phyloP scores from a whole-genome alignment of 2,329 filamentous ascomycete species.

The Byssochlamys sp. region DNA sequence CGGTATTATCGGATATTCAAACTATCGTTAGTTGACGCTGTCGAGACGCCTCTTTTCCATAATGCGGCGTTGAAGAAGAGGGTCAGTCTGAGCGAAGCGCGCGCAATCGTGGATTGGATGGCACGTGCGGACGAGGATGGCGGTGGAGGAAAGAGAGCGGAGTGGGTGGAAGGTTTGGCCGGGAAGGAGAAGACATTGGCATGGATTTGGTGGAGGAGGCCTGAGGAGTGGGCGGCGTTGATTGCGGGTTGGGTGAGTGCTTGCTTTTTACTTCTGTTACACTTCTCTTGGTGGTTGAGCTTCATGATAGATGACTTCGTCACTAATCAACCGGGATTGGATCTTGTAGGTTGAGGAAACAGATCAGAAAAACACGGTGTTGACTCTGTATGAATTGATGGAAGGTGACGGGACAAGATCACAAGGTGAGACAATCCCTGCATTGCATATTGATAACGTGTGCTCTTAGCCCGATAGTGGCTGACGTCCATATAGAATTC shows the following conservation, averaged over 20 bases:
- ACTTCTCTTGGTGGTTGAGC: too few relatives aligned
- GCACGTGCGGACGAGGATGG: conserved; percentile 33
- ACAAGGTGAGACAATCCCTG: conserved; percentile 46
- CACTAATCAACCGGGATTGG: not conserved
- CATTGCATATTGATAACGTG: not conserved
- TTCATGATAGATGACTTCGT: not conserved
- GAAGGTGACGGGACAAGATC: conserved; percentile 72
- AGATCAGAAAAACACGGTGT: conserved; percentile 74
- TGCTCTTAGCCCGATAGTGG: conserved; percentile 2
- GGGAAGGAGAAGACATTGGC: conserved; percentile 44
- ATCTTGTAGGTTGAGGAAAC: conserved; percentile 59
- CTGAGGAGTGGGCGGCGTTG: conserved; percentile 78
- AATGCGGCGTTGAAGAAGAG: conserved; percentile 37
- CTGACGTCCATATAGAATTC: conserved; percentile 52
- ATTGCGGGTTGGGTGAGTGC: conserved; percentile 59
- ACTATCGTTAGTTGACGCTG: conserved; percentile 55
- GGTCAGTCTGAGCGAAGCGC: conserved; percentile 44
- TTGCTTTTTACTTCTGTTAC: too few relatives aligned
- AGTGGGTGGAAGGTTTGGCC: conserved; percentile 48
- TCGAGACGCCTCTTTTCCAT: conserved; percentile 51
- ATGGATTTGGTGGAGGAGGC: conserved; percentile 76
- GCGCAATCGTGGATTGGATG: conserved; percentile 50
- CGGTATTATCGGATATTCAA: conserved; percentile 66
- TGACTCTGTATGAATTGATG: conserved; percentile 85
- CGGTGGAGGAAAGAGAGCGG: conserved; percentile 38